Evolutionary conservation across 2,329 filamentous ascomycete species (phyloP).

Genomic region (Aspergillus sp.): DNA sequence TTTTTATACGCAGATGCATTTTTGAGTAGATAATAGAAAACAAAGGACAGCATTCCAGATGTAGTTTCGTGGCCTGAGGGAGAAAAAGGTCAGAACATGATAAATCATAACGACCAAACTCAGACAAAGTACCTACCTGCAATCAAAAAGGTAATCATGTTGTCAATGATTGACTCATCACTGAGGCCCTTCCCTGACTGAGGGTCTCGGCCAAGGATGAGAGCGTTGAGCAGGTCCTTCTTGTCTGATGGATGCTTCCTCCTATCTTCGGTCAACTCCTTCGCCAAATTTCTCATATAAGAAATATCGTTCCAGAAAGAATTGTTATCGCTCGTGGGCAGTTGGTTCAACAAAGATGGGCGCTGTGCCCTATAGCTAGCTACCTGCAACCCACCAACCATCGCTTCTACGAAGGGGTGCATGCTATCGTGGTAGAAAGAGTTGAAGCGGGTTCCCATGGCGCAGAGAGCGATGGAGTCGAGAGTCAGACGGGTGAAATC

Average conservation of each 20-base stretch:
- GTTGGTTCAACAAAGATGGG: slow-evolving; percentile 48
- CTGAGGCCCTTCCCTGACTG: slow-evolving; percentile 66
- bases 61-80: slow-evolving; percentile 67
- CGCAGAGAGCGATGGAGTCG: slow-evolving; percentile 70
- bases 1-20: slow-evolving; percentile 62
- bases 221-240: slow-evolving; percentile 69
- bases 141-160: slow-evolving; percentile 72
- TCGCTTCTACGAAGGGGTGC: slow-evolving; percentile 70
- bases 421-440: slow-evolving; percentile 68
- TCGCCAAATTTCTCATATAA: slow-evolving; percentile 56
- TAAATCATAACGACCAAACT: background rate
- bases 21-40: slow-evolving; percentile 65
- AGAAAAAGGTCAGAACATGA: background rate
- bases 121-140: slow-evolving; percentile 47
- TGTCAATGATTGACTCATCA: slow-evolving; percentile 65
- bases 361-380: slow-evolving; percentile 54
- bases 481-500: slow-evolving; percentile 74
- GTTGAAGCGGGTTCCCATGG: slow-evolving; percentile 75
- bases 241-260: slow-evolving; percentile 57
- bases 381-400: slow-evolving; percentile 64
- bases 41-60: slow-evolving; percentile 65
- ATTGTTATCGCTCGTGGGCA: slow-evolving; percentile 41
- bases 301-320: slow-evolving; percentile 35
- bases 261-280: slow-evolving; percentile 62
- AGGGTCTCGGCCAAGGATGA: slow-evolving; percentile 68